A percentile compares a stretch with the other conserved stretches of the same genome.
Evolutionary conservation across 1,284 basidiomycete genomes (phyloP).

Genomic region (Leccinum angustisporum): DNA sequence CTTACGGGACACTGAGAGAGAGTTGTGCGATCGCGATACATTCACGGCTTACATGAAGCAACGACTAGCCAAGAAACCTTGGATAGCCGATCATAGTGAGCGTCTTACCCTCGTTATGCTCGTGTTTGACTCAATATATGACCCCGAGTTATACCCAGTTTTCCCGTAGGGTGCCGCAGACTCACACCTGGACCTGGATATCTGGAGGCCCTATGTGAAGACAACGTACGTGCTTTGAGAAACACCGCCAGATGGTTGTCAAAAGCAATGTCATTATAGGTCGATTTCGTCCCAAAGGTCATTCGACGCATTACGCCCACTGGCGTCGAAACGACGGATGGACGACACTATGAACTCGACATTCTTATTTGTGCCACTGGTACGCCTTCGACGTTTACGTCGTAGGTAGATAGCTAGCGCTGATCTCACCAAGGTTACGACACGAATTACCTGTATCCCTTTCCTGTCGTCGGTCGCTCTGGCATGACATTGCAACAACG

Average conservation of each 20-base stretch:
- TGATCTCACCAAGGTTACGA: constrained; percentile 45
- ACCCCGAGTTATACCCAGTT: constrained; percentile 53
- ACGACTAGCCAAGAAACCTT: constrained; percentile 54
- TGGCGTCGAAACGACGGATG: constrained; percentile 58
- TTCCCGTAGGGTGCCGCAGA: constrained; percentile 56
- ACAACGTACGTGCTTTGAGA: constrained; percentile 24
- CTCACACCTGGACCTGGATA: constrained; percentile 68
- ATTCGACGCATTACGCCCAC: constrained; percentile 52
- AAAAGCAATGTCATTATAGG: constrained; percentile 38
- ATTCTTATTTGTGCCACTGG: constrained; percentile 61
- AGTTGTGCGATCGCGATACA: constrained; percentile 36
- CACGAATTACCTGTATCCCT: constrained; percentile 48
- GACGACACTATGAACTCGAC: constrained; percentile 53
- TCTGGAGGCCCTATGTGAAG: constrained; percentile 45
- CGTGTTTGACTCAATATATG: neutral
- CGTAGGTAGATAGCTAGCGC: neutral
- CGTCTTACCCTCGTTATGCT: neutral
- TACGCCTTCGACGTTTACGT: constrained; percentile 12
- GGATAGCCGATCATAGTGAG: constrained; percentile 46
- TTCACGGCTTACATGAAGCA: constrained; percentile 51
- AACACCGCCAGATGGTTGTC: neutral
- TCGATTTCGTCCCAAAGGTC: constrained; percentile 50
- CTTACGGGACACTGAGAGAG: constrained; percentile 43
- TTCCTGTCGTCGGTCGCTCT: constrained; percentile 52
- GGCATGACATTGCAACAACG: constrained; percentile 49